phyloP scores from a whole-genome alignment of 331 rosid species.

The Stylosanthes scabra region DNA sequence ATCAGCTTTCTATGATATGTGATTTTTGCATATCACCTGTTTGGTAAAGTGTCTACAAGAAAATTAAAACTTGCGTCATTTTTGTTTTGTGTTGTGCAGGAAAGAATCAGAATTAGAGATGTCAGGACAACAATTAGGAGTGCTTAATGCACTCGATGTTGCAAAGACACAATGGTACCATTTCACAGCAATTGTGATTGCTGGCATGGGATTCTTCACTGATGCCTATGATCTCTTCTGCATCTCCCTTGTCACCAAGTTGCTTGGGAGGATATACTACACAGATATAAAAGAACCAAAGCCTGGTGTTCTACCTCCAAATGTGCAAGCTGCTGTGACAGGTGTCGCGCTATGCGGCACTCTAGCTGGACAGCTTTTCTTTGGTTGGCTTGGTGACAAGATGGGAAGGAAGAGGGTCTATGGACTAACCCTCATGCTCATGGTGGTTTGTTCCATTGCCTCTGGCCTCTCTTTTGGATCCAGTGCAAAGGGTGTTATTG shows the following conservation, averaged over 20 bases:
- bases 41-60: neutral
- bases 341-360: constrained; percentile 90
- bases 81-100: constrained; percentile 33
- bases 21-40: neutral
- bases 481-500: constrained; percentile 49
- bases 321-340: constrained; percentile 70
- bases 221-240: constrained; percentile 95
- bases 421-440: constrained; percentile 74
- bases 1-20: constrained; percentile 22
- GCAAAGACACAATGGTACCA: constrained; percentile 92
- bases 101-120: constrained; percentile 44
- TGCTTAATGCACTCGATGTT: constrained; percentile 81
- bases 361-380: constrained; percentile 81
- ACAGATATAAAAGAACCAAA: constrained; percentile 16
- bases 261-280: constrained; percentile 85
- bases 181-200: constrained; percentile 90
- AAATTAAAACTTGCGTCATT: neutral
- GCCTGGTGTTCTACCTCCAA: constrained; percentile 80
- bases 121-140: constrained; percentile 58
- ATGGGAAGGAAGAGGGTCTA: constrained; percentile 82
- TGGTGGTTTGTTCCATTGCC: constrained; percentile 75
- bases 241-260: constrained; percentile 76
- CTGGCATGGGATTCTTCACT: constrained; percentile 98
- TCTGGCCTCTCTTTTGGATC: constrained; percentile 74
- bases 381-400: constrained; percentile 97